A percentile compares a stretch with the other conserved stretches of the same genome.
Conservation (phyloP, 2,329 filamentous ascomycete genomes). For the Trichoderma sp. region DNA sequence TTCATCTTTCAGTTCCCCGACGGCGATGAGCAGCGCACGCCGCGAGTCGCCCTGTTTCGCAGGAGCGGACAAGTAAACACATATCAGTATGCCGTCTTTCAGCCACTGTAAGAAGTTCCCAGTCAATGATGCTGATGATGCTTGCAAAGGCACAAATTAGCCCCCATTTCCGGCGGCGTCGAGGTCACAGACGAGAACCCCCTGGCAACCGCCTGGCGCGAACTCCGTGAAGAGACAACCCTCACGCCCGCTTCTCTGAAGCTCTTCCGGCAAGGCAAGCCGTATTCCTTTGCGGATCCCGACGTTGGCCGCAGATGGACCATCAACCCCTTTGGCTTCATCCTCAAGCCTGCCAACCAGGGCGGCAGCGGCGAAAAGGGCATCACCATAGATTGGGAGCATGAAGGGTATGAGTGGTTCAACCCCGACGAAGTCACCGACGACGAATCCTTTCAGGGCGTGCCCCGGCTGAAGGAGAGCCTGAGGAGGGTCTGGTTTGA, state of each 20-base stretch:
- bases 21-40: conserved; percentile 41
- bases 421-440: conserved; percentile 54
- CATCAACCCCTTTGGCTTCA: conserved; percentile 64
- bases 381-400: conserved; percentile 64
- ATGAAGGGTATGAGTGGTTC: conserved; percentile 61
- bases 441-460: conserved; percentile 51
- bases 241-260: conserved; percentile 51
- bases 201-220: conserved; percentile 61
- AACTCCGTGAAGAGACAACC: conserved; percentile 64
- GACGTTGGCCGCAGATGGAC: conserved; percentile 61
- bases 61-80: conserved; percentile 61
- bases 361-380: conserved; percentile 43
- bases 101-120: no score
- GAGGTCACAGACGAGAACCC: conserved; percentile 56
- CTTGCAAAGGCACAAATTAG: conserved; percentile 53
- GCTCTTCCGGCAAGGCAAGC: conserved; percentile 59
- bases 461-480: conserved; percentile 61
- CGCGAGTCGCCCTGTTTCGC: conserved; percentile 62
- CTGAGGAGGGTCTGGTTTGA: conserved; percentile 63
- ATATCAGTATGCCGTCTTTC: conserved; percentile 52
- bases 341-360: conserved; percentile 43
- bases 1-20: conserved; percentile 54
- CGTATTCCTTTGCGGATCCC: conserved; percentile 59
- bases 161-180: conserved; percentile 64
- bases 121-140: background rate